phyloP scores from a whole-genome alignment of 2,329 filamentous ascomycete species.

The Apiospora koreana region DNA sequence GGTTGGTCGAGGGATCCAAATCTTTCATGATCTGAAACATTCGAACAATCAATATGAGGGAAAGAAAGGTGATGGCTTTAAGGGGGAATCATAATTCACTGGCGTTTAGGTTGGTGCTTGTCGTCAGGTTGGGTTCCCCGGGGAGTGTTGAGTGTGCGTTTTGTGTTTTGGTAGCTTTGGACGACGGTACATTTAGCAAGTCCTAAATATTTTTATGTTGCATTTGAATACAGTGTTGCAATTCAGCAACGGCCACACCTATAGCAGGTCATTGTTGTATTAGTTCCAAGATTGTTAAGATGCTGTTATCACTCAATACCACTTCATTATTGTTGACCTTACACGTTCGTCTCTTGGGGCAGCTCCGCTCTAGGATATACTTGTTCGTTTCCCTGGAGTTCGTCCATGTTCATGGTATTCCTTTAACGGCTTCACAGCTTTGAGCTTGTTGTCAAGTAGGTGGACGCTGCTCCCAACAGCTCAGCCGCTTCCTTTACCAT shows the following conservation, averaged over 20 bases:
- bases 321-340: background rate
- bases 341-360: background rate
- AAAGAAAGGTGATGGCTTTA: background rate
- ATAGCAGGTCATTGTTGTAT: no score
- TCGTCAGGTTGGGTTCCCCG: background rate
- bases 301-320: background rate
- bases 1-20: slow-evolving; percentile 8
- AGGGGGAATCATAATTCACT: background rate
- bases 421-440: background rate
- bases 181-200: no score
- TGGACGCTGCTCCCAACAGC: background rate
- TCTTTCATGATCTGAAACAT: slow-evolving; percentile 2
- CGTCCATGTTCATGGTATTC: background rate
- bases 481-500: slow-evolving; percentile 11
- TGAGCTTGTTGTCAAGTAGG: background rate
- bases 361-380: background rate
- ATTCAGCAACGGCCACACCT: background rate
- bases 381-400: no score
- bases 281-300: background rate
- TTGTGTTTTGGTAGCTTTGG: background rate
- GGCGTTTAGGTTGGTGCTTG: background rate
- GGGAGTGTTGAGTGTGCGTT: background rate
- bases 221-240: background rate
- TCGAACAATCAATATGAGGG: background rate
- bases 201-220: background rate